Evolutionary conservation across 768 basidiomycete genomes (phyloP).

Genomic region (Serendipita sp.): DNA sequence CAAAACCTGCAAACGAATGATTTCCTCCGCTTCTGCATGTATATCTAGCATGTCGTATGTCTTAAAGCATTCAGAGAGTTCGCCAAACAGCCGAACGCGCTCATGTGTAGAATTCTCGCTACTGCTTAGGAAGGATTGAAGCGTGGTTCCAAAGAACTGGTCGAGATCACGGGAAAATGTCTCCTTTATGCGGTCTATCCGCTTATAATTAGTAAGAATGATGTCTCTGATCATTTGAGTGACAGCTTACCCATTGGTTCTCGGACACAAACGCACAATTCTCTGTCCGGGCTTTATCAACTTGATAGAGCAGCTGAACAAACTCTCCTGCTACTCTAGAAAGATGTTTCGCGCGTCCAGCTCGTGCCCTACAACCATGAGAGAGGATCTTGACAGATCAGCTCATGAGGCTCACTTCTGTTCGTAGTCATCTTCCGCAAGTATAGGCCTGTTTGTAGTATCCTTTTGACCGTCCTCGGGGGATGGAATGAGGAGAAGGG

Average conservation of each 20-base stretch:
- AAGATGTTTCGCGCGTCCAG: slow-evolving; percentile 63
- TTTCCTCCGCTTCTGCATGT: slow-evolving; percentile 81
- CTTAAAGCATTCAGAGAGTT: slow-evolving; percentile 61
- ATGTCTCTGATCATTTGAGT: not conserved
- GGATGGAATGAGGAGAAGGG: slow-evolving; percentile 55
- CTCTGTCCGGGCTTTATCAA: slow-evolving; percentile 62
- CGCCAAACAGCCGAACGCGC: slow-evolving; percentile 42
- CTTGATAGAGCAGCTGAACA: slow-evolving; percentile 80
- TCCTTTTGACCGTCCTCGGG: slow-evolving; percentile 27
- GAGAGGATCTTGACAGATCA: slow-evolving; percentile 4
- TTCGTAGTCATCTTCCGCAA: slow-evolving; percentile 26
- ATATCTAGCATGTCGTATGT: slow-evolving; percentile 68
- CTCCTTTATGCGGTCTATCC: slow-evolving; percentile 67
- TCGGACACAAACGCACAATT: slow-evolving; percentile 68
- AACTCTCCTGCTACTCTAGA: slow-evolving; percentile 81
- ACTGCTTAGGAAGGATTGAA: slow-evolving; percentile 28
- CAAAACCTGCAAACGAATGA: slow-evolving; percentile 56
- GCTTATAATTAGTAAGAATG: slow-evolving; percentile 28
- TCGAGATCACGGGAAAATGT: slow-evolving; percentile 80
- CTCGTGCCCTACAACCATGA: slow-evolving; percentile 31
- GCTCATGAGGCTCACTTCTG: slow-evolving; percentile 24
- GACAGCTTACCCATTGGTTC: slow-evolving; percentile 60
- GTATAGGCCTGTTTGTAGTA: slow-evolving; percentile 19
- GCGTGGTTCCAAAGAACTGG: slow-evolving; percentile 52
- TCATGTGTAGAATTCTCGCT: slow-evolving; percentile 35